Conservation (phyloP, 31 red algal genomes). For the Endocladia muricata region DNA sequence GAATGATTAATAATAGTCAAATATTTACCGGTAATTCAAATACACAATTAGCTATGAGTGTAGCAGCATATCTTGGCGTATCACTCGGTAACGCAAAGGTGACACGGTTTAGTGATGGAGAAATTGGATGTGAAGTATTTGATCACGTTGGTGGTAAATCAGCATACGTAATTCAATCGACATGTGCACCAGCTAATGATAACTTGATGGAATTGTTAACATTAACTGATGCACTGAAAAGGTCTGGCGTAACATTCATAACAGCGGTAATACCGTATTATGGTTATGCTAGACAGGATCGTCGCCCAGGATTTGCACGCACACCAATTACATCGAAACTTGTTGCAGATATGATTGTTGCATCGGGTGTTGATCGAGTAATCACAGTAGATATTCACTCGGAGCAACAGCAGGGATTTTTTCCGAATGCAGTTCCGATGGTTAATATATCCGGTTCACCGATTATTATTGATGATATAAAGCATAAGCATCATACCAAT, state of each 20-base stretch:
- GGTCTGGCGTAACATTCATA: slow-evolving; percentile 94
- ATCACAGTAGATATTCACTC: slow-evolving; percentile 97
- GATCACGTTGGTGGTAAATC: slow-evolving; percentile 98
- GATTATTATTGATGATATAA: slow-evolving; percentile 83
- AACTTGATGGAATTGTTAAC: slow-evolving; percentile 96
- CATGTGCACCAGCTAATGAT: slow-evolving; percentile 93
- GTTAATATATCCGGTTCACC: slow-evolving; percentile 96
- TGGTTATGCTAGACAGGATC: slow-evolving; percentile 98
- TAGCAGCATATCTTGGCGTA: slow-evolving; percentile 71
- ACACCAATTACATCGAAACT: slow-evolving; percentile 93
- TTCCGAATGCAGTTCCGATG: slow-evolving; percentile 96
- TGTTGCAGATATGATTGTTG: slow-evolving; percentile 88
- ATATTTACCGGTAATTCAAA: slow-evolving; percentile 94
- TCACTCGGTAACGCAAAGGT: slow-evolving; percentile 67
- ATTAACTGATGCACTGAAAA: slow-evolving; percentile 91
- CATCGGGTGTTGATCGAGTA: slow-evolving; percentile 93
- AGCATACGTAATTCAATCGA: slow-evolving; percentile 96
- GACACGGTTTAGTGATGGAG: slow-evolving; percentile 89
- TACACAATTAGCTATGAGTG: slow-evolving; percentile 66
- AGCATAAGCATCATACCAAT: not conserved
- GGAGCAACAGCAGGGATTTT: slow-evolving; percentile 99
- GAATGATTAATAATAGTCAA: no score
- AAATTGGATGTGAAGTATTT: slow-evolving; percentile 88
- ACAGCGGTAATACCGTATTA: slow-evolving; percentile 99
- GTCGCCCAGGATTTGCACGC: slow-evolving; percentile 73